A percentile compares a stretch with the other conserved stretches of the same genome.
phyloP scores from a whole-genome alignment of 768 basidiomycete genomes.

The Crucibulum laeve region DNA sequence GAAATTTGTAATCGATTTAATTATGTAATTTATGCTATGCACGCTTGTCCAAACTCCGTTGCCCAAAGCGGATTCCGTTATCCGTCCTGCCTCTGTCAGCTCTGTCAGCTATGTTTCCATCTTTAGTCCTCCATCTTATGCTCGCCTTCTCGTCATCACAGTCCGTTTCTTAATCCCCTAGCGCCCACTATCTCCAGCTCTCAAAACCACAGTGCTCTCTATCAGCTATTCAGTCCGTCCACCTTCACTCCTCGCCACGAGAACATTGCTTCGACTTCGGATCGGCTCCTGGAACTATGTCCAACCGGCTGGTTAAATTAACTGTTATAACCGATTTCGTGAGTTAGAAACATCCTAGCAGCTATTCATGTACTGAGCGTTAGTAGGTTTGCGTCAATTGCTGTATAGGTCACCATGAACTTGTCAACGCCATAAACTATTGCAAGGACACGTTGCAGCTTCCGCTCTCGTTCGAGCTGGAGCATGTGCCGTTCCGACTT shows the following conservation, averaged over 20 bases:
- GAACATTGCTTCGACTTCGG: constrained; percentile 6
- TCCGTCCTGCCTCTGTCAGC: constrained; percentile 14
- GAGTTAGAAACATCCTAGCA: constrained; percentile 11
- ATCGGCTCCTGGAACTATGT: constrained; percentile 20
- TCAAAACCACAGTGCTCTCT: constrained; percentile 8
- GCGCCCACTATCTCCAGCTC: neutral
- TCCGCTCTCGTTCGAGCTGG: constrained; percentile 45
- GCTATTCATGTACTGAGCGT: constrained; percentile 3
- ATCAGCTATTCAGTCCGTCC: constrained; percentile 8
- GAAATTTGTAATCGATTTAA: too few relatives aligned
- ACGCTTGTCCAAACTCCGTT: constrained; percentile 11
- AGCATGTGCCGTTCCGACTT: constrained; percentile 49
- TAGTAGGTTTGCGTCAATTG: constrained; percentile 47
- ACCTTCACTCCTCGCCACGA: constrained; percentile 1
- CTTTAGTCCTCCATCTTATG: constrained; percentile 19
- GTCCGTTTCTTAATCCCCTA: constrained; percentile 19
- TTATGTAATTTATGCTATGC: too few relatives aligned
- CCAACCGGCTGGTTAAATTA: constrained; percentile 39
- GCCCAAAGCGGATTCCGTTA: constrained; percentile 6
- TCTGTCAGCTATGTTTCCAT: constrained; percentile 23
- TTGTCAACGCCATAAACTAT: constrained; percentile 42
- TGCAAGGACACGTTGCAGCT: constrained; percentile 44
- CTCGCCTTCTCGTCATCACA: constrained; percentile 20
- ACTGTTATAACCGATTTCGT: constrained; percentile 49
- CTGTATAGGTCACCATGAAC: constrained; percentile 49